Percentiles rank a stretch among this genome's conserved stretches.
Evolutionary conservation across 2,329 filamentous ascomycete species (phyloP).

Genomic region (Botrytis medusae): DNA sequence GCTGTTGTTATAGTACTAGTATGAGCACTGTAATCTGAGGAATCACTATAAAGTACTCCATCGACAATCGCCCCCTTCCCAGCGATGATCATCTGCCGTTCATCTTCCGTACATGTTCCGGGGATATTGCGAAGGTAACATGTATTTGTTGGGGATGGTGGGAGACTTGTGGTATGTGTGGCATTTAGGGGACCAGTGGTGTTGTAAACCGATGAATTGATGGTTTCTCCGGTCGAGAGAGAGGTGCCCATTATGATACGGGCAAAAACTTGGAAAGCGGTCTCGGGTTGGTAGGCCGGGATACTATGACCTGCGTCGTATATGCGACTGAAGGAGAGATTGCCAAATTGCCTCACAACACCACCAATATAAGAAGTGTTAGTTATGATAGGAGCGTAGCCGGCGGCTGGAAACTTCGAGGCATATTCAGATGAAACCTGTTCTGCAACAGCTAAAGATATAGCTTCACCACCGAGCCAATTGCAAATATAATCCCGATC

Average conservation of each 20-base stretch:
- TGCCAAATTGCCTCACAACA: conserved; percentile 73
- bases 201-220: conserved; percentile 53
- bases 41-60: conserved; percentile 53
- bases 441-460: conserved; percentile 62
- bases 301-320: conserved; percentile 68
- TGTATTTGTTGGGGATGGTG: conserved; percentile 49
- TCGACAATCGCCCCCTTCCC: conserved; percentile 59
- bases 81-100: conserved; percentile 48
- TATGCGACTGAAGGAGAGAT: conserved; percentile 66
- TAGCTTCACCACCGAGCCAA: conserved; percentile 73
- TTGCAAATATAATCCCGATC: conserved; percentile 65
- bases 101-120: conserved; percentile 53
- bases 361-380: conserved; percentile 69
- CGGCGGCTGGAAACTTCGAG: conserved; percentile 60
- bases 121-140: conserved; percentile 62
- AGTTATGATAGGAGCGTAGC: conserved; percentile 70
- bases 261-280: conserved; percentile 55
- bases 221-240: conserved; percentile 49
- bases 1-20: conserved; percentile 26
- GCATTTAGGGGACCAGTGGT: conserved; percentile 59
- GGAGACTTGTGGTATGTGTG: conserved; percentile 54
- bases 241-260: conserved; percentile 56
- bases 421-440: conserved; percentile 50
- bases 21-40: conserved; percentile 43
- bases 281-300: conserved; percentile 55